Base-by-base conservation (phyloP, 1,139 yeast genomes). In the Chernovozyma sophiae-reginae region DNA sequence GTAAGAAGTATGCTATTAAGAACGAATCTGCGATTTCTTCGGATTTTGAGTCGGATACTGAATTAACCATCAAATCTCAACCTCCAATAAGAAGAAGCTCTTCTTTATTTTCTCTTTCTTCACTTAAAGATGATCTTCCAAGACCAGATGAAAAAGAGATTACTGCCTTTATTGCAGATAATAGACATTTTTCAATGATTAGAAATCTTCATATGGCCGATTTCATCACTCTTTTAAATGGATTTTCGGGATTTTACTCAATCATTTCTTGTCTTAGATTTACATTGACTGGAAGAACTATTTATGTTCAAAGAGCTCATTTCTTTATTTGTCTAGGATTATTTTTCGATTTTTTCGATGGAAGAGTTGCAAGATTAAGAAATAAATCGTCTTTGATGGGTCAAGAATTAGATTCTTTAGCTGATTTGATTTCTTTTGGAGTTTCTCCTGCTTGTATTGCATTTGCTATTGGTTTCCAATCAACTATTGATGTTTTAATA, bases 361-460 rank as follows among this genome's bases (percentile, higher is more conserved):
- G 98, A 22, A 79, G 96, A 52, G 98, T 92, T 7, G 98, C 98
- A 4, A 76, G 98, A 51, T 75, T 92, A 67, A 78, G 97, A 64
- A 84, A 89, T 60, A 87, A 92, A 65, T 78, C 96, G 3, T 83
- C 95, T 18, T 72, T 92, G 40, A 86, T 94, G 87, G 98, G 98
- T 42, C 97, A 92, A 62, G 98, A 92, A 63, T 77, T 92, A 51
- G 98, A 92, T 58, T 87, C 97, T 2, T 74, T 92, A 52, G 98
- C 98, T 18, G 98, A 92, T 62, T 77, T 92, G 54, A 78, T 92
- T 24, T 83, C 95, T 13, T 90, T 90, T 58, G 95, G 96, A 43
- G 96, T 89, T 17, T 86, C 94, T 4, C 97, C 97, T 4, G 96
- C 97, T 2, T 74, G 90, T 14, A 83, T 87, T 59, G 98, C 95